Base-by-base conservation (phyloP, 108 stramenopile species). In the Aurantiochytrium sp. region DNA sequence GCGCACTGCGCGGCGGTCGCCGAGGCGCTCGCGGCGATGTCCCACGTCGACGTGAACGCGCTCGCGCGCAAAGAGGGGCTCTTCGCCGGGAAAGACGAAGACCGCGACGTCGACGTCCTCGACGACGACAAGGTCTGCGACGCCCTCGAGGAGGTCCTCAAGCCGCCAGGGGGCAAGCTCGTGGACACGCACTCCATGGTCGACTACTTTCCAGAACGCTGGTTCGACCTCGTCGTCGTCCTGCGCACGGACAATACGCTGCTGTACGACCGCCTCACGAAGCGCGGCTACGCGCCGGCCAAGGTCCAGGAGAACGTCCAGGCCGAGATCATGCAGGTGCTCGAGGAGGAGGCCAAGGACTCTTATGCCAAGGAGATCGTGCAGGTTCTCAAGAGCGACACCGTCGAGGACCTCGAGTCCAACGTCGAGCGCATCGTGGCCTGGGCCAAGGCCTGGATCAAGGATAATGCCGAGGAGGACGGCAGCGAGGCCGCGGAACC, bases 211-310 rank as follows among this genome's bases (percentile, higher is more conserved):
- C 98, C 98, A 12, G 98, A 98, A 89, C 90, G 97, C 55, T 98
- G 96, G 96, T 98, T 98, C 91, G 97, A 98, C 87, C 88, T 98
- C 27, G 93, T 98, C 2, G 85, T 98, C 65, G 96, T 97, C 4
- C 88, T 98, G 65, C 89, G 95, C 37, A 87, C 95, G 0, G 88
- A 93, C 10, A 98, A 96, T 19, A 95, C 95, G 68, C 90, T 95
- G 19, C 87, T 98, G 22, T 98, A 92, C 89, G 98, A 98, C 92
- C 92, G 98, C 87, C 88, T 98, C 15, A 89, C 91, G 30, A 89
- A 92, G 65, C 91, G 98, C 39, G 96, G 95, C 55, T 98, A 98
- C 85, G 90, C 86, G 34, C 95, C 96, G 54, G 92, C 91, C 90
- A 98, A 98, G 88, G 88, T 96, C 89, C 52, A 89, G 15, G 96